Conservation (phyloP, 495 filamentous ascomycete genomes). For the Geopyxis carbonaria region DNA sequence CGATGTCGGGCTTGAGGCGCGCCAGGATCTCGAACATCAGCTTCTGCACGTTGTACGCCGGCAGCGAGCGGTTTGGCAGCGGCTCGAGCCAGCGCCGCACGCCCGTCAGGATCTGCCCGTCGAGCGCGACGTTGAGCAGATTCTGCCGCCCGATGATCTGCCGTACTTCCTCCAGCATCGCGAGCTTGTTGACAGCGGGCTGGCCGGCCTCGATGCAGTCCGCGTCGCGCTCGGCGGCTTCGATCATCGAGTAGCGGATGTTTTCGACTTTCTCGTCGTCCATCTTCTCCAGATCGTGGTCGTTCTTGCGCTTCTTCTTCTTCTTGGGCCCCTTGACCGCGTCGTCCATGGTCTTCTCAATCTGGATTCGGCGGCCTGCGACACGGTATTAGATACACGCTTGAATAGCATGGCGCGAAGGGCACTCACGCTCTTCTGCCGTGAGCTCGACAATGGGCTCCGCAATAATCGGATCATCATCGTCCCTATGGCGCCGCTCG, state of each 20-base stretch:
- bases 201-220: slow-evolving; percentile 54
- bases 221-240: slow-evolving; percentile 75
- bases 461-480: slow-evolving; percentile 36
- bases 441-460: slow-evolving; percentile 30
- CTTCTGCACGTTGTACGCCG: slow-evolving; percentile 91
- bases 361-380: slow-evolving; percentile 35
- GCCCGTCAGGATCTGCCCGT: slow-evolving; percentile 84
- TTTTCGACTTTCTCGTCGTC: slow-evolving; percentile 77
- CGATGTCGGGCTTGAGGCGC: slow-evolving; percentile 73
- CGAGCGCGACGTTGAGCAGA: slow-evolving; percentile 61
- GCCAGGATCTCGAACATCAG: slow-evolving; percentile 70
- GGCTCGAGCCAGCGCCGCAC: slow-evolving; percentile 97
- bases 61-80: slow-evolving; percentile 62
- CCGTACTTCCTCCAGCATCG: slow-evolving; percentile 84
- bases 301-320: slow-evolving; percentile 58
- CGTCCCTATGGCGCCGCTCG: slow-evolving; percentile 37
- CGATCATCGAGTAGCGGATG: slow-evolving; percentile 79
- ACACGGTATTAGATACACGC: slow-evolving; percentile 2
- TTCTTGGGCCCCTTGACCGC: slow-evolving; percentile 67
- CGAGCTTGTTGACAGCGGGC: slow-evolving; percentile 81
- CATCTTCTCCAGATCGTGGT: slow-evolving; percentile 76
- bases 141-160: slow-evolving; percentile 74
- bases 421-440: slow-evolving; percentile 32
- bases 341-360: slow-evolving; percentile 74
- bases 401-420: neutral